Percentiles rank a stretch among this genome's conserved stretches.
Evolutionary conservation across 495 filamentous ascomycete genomes (phyloP).

Genomic region (Trichoderma parareesei): DNA sequence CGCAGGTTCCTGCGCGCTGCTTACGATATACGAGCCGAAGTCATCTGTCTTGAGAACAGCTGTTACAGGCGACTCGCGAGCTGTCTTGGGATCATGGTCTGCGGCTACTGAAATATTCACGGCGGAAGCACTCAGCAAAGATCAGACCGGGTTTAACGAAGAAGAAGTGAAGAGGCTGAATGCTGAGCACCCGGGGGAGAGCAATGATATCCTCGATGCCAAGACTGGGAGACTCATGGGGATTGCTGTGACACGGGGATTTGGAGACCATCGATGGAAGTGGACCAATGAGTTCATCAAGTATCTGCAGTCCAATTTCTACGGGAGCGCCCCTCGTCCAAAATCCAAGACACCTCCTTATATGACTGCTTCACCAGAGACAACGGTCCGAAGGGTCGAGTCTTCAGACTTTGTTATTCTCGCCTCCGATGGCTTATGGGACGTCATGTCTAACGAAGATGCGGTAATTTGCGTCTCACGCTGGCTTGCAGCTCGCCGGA

Average conservation of each 20-base stretch:
- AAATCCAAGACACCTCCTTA: conserved; percentile 50
- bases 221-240: conserved; percentile 50
- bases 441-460: conserved; percentile 48
- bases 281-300: conserved; percentile 43
- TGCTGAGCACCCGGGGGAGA: conserved; percentile 51
- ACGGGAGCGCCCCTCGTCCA: conserved; percentile 31
- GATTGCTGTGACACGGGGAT: conserved; percentile 48
- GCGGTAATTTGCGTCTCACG: conserved; percentile 48
- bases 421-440: conserved; percentile 60
- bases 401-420: conserved; percentile 50
- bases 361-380: conserved; percentile 55
- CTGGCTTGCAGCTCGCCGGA: conserved; percentile 40
- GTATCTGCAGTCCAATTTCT: neutral
- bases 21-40: conserved; percentile 45
- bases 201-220: conserved; percentile 31
- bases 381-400: conserved; percentile 45
- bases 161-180: conserved; percentile 43
- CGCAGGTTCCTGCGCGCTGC: conserved; percentile 50
- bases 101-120: conserved; percentile 36
- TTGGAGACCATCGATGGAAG: conserved; percentile 59
- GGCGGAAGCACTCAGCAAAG: conserved; percentile 43
- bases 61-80: conserved; percentile 42
- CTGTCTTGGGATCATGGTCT: conserved; percentile 47
- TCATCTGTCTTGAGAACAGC: conserved; percentile 48
- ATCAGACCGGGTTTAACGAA: conserved; percentile 50